Conservation (phyloP, 2,329 filamentous ascomycete species). For the Microcera coccophila region DNA sequence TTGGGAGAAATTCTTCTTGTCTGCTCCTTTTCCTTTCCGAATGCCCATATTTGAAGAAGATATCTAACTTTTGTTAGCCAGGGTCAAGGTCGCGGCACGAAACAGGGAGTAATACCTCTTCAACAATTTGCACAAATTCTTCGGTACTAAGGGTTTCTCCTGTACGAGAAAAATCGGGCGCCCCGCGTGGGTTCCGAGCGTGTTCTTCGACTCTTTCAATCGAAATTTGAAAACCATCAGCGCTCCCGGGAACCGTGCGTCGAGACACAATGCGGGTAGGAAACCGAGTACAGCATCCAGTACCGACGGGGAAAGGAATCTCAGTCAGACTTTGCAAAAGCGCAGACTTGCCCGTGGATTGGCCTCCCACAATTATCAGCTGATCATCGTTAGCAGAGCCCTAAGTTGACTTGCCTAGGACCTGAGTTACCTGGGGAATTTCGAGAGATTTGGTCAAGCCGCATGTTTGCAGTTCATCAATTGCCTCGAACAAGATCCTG, state of each 20-base stretch:
- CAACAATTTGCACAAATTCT: slow-evolving; percentile 28
- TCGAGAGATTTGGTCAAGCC: slow-evolving; percentile 28
- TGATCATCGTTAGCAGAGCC: slow-evolving; percentile 7
- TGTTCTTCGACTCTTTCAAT: slow-evolving; percentile 28
- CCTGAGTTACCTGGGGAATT: slow-evolving; percentile 32
- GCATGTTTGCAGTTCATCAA: slow-evolving; percentile 34
- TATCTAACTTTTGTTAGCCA: slow-evolving; percentile 17
- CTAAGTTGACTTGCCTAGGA: too few species aligned
- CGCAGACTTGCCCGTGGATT: slow-evolving; percentile 38
- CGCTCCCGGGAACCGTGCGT: slow-evolving; percentile 26
- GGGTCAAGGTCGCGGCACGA: background rate
- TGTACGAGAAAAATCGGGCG: slow-evolving; percentile 19
- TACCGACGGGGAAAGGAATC: slow-evolving; percentile 35
- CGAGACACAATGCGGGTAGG: slow-evolving; percentile 37
- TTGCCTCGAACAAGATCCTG: slow-evolving; percentile 34
- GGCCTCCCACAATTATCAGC: slow-evolving; percentile 36
- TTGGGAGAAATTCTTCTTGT: slow-evolving; percentile 34
- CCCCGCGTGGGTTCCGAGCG: slow-evolving; percentile 18
- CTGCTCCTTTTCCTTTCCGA: slow-evolving; percentile 12
- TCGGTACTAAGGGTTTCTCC: slow-evolving; percentile 26
- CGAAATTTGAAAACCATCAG: slow-evolving; percentile 29
- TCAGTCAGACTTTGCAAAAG: slow-evolving; percentile 35
- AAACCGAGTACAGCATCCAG: slow-evolving; percentile 34
- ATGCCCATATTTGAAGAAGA: slow-evolving; percentile 31
- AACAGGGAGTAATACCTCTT: slow-evolving; percentile 21